Base-by-base conservation (phyloP, 805 yeast species). In the Wickerhamomyces silvicola region DNA sequence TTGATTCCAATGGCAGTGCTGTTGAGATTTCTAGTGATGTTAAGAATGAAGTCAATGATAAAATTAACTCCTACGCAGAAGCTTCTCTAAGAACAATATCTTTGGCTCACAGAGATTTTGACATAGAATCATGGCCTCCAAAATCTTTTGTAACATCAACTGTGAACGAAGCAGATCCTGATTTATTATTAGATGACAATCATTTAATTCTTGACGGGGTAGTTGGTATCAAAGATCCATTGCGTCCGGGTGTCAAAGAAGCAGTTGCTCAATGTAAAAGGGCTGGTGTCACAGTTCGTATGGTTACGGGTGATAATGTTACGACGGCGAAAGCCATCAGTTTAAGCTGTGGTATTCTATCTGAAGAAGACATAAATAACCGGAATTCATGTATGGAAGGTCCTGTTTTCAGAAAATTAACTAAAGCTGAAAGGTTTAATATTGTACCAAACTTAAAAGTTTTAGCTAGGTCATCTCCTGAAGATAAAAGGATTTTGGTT, bases 301-400 rank as follows among this genome's bases (percentile, higher is more conserved):
- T 92, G 98, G 97, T 92, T 27, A 92, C 99, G 14, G 99, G 99
- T 57, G 99, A 92, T 57, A 90, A 90, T 52, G 56, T 90, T 36
- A 61, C 77, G 27, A 92, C 99, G 3, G 99, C 98, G 5, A 77
- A 74, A 43, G 94, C 97, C 0, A 92, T 92, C 45, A 86, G 97
- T 2, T 64, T 70, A 38, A 80, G 79, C 34, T 92, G 97, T 64
- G 85, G 88, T 37, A 92, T 92, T 25, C 28, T 66, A 12, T 34
- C 43, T 6, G 51, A 48, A n/a, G 77, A 70, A 14, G 73, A 72
- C 31, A 60, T 62, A 31, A 56, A 70, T 12, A 72, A 74, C 42
- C 72, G 72, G 18, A 61, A 62, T 22, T 67, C 80, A 11, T 82
- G 78, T 36, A 83, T 92, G 87, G 97, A 92, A 55, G 99, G 99